Conservation (phyloP, 1,284 basidiomycete species). For the Lignosus rhinocerotis region DNA sequence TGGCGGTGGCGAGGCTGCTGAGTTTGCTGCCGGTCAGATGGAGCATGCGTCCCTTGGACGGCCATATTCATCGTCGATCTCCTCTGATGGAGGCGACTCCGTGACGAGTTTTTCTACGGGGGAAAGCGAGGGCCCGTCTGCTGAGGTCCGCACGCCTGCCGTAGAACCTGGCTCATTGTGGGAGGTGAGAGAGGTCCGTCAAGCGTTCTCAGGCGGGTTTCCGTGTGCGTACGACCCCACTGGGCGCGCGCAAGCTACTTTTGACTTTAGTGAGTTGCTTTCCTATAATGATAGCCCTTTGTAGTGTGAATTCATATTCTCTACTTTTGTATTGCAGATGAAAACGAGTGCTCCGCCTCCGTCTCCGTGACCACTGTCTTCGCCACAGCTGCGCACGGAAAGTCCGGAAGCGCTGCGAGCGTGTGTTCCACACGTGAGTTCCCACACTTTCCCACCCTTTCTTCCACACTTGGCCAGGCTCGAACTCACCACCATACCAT, state of each 20-base stretch:
- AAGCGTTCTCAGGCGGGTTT: not conserved
- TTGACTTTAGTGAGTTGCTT: not conserved
- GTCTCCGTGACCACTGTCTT: not conserved
- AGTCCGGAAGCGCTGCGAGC: not conserved
- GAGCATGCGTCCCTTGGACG: not conserved
- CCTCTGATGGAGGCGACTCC: constrained; percentile 2
- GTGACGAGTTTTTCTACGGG: constrained; percentile 30
- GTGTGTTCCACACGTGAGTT: not conserved
- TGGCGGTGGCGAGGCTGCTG: not conserved
- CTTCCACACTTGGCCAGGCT: not conserved
- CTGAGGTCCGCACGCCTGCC: constrained; percentile 32
- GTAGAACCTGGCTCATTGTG: not conserved
- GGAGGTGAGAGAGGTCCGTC: not conserved
- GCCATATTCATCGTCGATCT: not conserved
- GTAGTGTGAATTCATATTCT: not conserved
- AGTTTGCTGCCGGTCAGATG: not conserved
- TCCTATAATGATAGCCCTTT: not conserved
- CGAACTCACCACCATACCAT: not conserved
- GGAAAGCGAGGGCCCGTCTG: constrained; percentile 49
- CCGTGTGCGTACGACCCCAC: not conserved
- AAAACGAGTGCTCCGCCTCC: not conserved
- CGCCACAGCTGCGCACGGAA: not conserved
- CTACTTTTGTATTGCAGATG: not conserved
- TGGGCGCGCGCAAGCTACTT: not conserved
- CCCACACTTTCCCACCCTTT: too few relatives aligned